phyloP scores from a whole-genome alignment of 306 rosid genomes.

The Lathyrus aphaca region DNA sequence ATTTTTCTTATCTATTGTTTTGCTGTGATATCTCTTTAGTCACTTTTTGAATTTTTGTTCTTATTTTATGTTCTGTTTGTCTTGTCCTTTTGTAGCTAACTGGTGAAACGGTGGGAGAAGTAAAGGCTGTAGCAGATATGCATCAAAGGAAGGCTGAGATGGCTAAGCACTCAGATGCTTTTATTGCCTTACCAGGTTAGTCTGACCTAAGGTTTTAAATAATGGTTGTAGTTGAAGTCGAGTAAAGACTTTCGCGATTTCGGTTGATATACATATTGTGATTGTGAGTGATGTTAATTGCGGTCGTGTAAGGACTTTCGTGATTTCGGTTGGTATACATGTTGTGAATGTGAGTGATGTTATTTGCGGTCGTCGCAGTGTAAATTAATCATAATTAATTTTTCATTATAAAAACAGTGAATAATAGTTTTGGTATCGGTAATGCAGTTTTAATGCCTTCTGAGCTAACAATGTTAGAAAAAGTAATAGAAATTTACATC shows the following conservation, averaged over 20 bases:
- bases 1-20: slow-evolving; percentile 30
- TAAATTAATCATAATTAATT: too few species aligned
- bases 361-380: too few species aligned
- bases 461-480: slow-evolving; percentile 27
- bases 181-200: slow-evolving; percentile 98
- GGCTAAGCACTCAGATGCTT: slow-evolving; percentile 98
- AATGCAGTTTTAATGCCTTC: too few species aligned
- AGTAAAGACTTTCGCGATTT: too few species aligned
- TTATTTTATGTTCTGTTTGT: slow-evolving; percentile 41
- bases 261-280: too few species aligned
- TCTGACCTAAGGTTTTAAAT: slow-evolving; percentile 22
- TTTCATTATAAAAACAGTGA: too few species aligned
- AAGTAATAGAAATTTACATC: slow-evolving; percentile 27
- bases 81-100: slow-evolving; percentile 68
- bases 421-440: too few species aligned
- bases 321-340: too few species aligned
- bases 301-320: too few species aligned
- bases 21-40: slow-evolving; percentile 37
- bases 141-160: slow-evolving; percentile 99
- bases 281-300: too few species aligned
- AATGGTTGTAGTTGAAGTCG: too few species aligned
- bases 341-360: too few species aligned
- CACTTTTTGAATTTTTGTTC: slow-evolving; percentile 26
- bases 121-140: slow-evolving; percentile 98
- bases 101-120: slow-evolving; percentile 98